These are phyloP conservation scores for Metrosideros polymorpha DNA, from an alignment of 441 rosid genomes.

Conservation along the genomic window DNA sequence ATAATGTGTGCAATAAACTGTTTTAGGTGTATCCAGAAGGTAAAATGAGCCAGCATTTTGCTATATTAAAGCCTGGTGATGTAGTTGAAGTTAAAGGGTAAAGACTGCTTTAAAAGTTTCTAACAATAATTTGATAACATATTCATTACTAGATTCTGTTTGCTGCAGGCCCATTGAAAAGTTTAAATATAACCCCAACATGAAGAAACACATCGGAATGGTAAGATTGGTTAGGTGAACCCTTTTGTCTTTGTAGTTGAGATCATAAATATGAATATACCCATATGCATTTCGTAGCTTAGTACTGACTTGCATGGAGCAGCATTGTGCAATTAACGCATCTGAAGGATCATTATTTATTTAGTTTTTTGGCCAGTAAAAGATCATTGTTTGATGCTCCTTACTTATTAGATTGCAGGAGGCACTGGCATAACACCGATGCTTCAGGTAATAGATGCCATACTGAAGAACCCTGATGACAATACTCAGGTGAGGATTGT, in stretches of 20 bases:
- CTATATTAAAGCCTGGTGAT: conserved; percentile 91
- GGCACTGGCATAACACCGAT: conserved; percentile 97
- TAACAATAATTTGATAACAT: neutral
- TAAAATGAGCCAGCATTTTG: conserved; percentile 98
- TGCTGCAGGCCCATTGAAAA: conserved; percentile 86
- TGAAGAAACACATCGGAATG: conserved; percentile 97
- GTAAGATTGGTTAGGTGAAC: conserved; percentile 24
- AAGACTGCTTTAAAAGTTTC: neutral
- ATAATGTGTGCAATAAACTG: neutral
- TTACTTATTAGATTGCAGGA: conserved; percentile 66
- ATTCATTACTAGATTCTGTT: conserved; percentile 10
- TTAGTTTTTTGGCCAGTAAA: neutral
- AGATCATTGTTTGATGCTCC: neutral
- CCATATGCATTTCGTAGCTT: neutral
- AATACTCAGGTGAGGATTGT: conserved; percentile 60
- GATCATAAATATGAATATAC: neutral
- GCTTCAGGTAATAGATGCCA: conserved; percentile 93
- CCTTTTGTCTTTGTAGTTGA: neutral
- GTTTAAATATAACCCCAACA: conserved; percentile 81
- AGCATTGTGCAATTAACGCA: neutral
- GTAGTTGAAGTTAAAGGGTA: conserved; percentile 93
- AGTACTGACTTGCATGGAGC: neutral
- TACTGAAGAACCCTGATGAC: conserved; percentile 84
- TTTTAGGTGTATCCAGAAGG: conserved; percentile 93
- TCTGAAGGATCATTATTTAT: neutral